Percentiles rank a stretch among this genome's conserved stretches.
Conservation (phyloP, 2,329 filamentous ascomycete species). For the Diaporthe aspalathi region DNA sequence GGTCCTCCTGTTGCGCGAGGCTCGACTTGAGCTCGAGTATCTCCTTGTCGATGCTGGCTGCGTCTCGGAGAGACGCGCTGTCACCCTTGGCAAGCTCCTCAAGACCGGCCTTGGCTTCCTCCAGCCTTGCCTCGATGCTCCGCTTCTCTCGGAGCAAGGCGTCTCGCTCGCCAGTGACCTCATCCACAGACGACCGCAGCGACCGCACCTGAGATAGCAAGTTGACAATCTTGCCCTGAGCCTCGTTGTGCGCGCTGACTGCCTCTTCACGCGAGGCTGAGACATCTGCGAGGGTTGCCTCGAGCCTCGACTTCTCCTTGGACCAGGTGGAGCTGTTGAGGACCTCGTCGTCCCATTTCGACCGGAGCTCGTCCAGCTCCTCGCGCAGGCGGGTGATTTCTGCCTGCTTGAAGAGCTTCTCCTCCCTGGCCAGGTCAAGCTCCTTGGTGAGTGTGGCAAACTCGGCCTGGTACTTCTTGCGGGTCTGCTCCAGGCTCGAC, state of each 20-base stretch:
- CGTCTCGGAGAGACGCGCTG: slow-evolving; percentile 88
- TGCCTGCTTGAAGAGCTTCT: slow-evolving; percentile 84
- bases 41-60: slow-evolving; percentile 88
- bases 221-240: slow-evolving; percentile 91
- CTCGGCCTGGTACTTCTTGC: slow-evolving; percentile 96
- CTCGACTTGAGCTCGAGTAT: slow-evolving; percentile 89
- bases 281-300: slow-evolving; percentile 89
- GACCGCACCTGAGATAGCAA: slow-evolving; percentile 89
- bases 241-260: slow-evolving; percentile 91
- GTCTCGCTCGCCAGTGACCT: slow-evolving; percentile 87
- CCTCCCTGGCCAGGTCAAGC: slow-evolving; percentile 92
- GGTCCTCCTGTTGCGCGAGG: slow-evolving; percentile 92
- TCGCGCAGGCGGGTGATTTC: slow-evolving; percentile 92
- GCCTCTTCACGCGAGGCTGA: slow-evolving; percentile 94
- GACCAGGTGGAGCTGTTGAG: slow-evolving; percentile 98
- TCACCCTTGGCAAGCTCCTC: slow-evolving; percentile 89
- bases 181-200: slow-evolving; percentile 86
- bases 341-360: slow-evolving; percentile 98
- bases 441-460: slow-evolving; percentile 91
- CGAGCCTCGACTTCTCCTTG: slow-evolving; percentile 94
- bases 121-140: slow-evolving; percentile 83
- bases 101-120: slow-evolving; percentile 87
- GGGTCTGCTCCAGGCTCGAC: slow-evolving; percentile 93
- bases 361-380: slow-evolving; percentile 92
- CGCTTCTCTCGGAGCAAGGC: slow-evolving; percentile 89